A percentile compares a stretch with the other conserved stretches of the same genome.
Conservation (phyloP, 208 protist genomes). For the Leishmania turanica region DNA sequence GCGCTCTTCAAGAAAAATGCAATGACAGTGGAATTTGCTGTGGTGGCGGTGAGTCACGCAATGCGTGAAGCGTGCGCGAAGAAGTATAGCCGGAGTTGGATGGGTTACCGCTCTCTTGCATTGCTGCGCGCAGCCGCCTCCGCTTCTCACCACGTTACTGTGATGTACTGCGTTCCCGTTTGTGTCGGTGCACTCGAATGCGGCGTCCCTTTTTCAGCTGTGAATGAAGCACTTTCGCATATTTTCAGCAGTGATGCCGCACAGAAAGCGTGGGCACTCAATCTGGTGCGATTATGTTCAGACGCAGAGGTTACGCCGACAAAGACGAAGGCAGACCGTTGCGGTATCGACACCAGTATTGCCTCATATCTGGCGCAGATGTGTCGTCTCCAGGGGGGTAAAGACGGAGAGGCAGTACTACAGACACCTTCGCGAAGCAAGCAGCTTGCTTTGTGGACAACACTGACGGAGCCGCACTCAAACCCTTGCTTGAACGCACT, state of each 20-base stretch:
- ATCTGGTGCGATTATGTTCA: conserved; percentile 26
- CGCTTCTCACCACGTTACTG: conserved; percentile 11
- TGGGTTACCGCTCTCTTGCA: conserved; percentile 61
- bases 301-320: neutral
- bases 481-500: conserved; percentile 41
- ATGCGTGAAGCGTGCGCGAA: conserved; percentile 37
- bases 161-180: conserved; percentile 48
- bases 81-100: conserved; percentile 38
- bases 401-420: conserved; percentile 4
- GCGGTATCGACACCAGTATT: conserved; percentile 5
- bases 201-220: conserved; percentile 58
- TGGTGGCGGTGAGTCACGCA: conserved; percentile 35
- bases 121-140: conserved; percentile 37
- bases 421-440: conserved; percentile 49
- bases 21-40: conserved; percentile 26
- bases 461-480: conserved; percentile 29
- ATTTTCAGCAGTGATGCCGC: conserved; percentile 28
- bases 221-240: conserved; percentile 39
- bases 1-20: conserved; percentile 29
- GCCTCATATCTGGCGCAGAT: neutral
- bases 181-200: conserved; percentile 52
- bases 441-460: conserved; percentile 62
- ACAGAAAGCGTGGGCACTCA: conserved; percentile 19
- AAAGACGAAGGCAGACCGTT: neutral
- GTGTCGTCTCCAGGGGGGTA: neutral